Evolutionary conservation across 768 basidiomycete species (phyloP), one percentile per base, ranked within the genome.

Genomic region (Leucogyrophana mollusca): DNA sequence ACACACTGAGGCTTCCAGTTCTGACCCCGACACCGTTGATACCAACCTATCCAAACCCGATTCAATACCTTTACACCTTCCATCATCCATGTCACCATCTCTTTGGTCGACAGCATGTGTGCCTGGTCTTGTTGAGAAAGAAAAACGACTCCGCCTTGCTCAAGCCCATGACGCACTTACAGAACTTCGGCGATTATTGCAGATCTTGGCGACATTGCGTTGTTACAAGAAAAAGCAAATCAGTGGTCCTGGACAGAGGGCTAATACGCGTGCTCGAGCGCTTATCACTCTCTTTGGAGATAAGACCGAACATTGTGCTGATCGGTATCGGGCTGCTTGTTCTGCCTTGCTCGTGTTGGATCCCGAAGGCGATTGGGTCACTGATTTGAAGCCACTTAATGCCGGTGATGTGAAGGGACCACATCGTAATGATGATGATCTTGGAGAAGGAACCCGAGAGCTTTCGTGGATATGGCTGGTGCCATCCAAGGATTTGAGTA

Each of bases 231-330:
- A 59, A 32, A 50, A 38, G 1, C 41, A 52, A 30, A 45, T 60
- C 13, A 45, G 23, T 21, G 23, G 18, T 9, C 2, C 49, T 7
- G 60, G 60, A 2, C 60, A 62, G 32, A 36, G 45, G 7, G 54
- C 54, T 1, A 63, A 66, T 36, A 66, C 58, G 1, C 41, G 55
- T 8, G 60, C 64, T 1, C 21, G 44, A 0, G 53, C 47, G n/a
- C 40, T 53, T n/a, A 56, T 63, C 6, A 34, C 21, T 14, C 39
- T 45, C 4, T 35, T 59, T 5, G 40, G 59, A 16, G 53, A 51
- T 2, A 50, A 49, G 13, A 56, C 59, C 24, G 32, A 52, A 8
- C 46, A 46, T 2, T 39, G 40, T 23, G 48, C 52, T 0, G 48
- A 37, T 5, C 50, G 55, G 16, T 65, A 62, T 32, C 49, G 56